Evolutionary conservation across 495 filamentous ascomycete species (phyloP).

Genomic region (Oleoguttula mirabilis): DNA sequence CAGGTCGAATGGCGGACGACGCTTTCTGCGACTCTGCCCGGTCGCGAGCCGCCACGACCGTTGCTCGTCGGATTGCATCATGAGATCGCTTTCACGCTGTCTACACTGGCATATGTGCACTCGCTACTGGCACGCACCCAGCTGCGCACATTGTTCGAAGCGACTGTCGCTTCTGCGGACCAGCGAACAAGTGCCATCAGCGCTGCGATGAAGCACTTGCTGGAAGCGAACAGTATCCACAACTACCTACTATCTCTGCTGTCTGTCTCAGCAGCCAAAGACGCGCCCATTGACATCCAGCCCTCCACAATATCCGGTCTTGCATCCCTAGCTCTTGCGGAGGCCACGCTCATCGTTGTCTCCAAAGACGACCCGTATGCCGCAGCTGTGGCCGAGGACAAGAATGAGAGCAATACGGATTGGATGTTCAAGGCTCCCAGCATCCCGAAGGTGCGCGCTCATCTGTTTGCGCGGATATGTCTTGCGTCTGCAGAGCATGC

Average conservation of each 20-base stretch:
- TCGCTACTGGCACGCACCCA: slow-evolving; percentile 42
- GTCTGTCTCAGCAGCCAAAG: slow-evolving; percentile 3
- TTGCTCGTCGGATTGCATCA: slow-evolving; percentile 65
- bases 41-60: slow-evolving; percentile 47
- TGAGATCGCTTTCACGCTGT: slow-evolving; percentile 68
- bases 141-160: slow-evolving; percentile 43
- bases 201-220: slow-evolving; percentile 62
- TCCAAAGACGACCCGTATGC: slow-evolving; percentile 91
- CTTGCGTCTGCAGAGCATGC: slow-evolving; percentile 64
- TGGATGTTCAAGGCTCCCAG: slow-evolving; percentile 87
- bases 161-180: slow-evolving; percentile 48
- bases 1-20: slow-evolving; percentile 74
- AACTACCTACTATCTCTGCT: slow-evolving; percentile 40
- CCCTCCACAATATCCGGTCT: slow-evolving; percentile 57
- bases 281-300: slow-evolving; percentile 44
- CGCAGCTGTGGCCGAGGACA: slow-evolving; percentile 56
- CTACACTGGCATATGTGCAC: slow-evolving; percentile 62
- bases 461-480: slow-evolving; percentile 77
- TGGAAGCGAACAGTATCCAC: slow-evolving; percentile 70
- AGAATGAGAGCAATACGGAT: slow-evolving; percentile 68
- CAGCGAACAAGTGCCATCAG: slow-evolving; percentile 56
- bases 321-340: slow-evolving; percentile 60
- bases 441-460: slow-evolving; percentile 75
- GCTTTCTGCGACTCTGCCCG: slow-evolving; percentile 45
- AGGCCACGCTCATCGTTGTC: slow-evolving; percentile 81